Evolutionary conservation across 1,139 yeast genomes (phyloP).

Genomic region (Yarrowia galli): DNA sequence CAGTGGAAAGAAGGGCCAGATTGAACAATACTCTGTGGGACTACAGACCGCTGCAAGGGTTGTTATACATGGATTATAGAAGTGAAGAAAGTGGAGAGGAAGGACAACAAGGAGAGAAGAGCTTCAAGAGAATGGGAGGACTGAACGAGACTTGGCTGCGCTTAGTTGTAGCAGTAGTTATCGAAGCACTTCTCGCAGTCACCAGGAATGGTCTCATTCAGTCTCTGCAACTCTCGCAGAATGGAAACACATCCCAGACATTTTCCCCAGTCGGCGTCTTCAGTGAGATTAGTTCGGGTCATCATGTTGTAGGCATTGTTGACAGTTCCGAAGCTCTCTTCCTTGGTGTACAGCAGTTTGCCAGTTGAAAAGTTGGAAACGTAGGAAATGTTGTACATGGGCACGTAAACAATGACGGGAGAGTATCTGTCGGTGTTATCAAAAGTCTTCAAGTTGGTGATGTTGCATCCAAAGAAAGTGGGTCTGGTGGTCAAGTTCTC

Average conservation of each 20-base stretch:
- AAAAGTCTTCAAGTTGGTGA: constrained; percentile 67
- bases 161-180: constrained; percentile 66
- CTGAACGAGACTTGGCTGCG: too few relatives aligned
- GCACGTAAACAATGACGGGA: constrained; percentile 80
- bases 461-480: constrained; percentile 85
- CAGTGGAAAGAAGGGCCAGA: too few relatives aligned
- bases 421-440: constrained; percentile 51
- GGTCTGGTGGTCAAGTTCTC: constrained; percentile 57
- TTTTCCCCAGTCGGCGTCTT: constrained; percentile 74
- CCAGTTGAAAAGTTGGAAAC: constrained; percentile 78
- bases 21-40: too few relatives aligned
- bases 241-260: constrained; percentile 92
- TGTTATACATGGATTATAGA: too few relatives aligned
- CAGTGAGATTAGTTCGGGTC: constrained; percentile 73
- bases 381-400: constrained; percentile 74
- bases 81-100: too few relatives aligned
- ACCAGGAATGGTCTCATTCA: constrained; percentile 61
- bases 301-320: constrained; percentile 82
- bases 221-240: constrained; percentile 80
- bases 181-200: constrained; percentile 73
- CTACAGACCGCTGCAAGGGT: too few relatives aligned
- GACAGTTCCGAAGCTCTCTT: constrained; percentile 69
- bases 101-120: too few relatives aligned
- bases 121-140: too few relatives aligned
- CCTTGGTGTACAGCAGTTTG: constrained; percentile 66